Evolutionary conservation across 352 stramenopile species (phyloP), one percentile per base, ranked within the genome.

Genomic region (Phytophthora podocarpi): DNA sequence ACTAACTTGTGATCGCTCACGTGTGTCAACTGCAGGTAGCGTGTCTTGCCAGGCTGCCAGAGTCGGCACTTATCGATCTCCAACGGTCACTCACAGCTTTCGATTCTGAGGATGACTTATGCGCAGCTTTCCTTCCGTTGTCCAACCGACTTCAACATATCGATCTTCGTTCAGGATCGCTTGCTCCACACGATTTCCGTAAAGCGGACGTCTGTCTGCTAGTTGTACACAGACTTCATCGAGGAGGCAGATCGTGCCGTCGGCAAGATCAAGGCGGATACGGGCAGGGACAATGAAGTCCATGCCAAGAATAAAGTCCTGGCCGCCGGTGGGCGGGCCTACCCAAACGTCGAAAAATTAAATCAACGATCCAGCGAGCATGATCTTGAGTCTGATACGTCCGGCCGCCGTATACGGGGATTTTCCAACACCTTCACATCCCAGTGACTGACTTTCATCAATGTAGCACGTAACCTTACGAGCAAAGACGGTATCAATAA

Each of bases 401-500:
- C 52, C 60, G 11, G 45, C 31, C 15, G 46, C 52, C 12, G 12
- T 36, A 13, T 58, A 68, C 5, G 27, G 13, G 7, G 37, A 42
- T n/a, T n/a, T n/a, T n/a, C n/a, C n/a, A n/a, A n/a, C n/a, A n/a
- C n/a, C n/a, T n/a, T n/a, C n/a, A n/a, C n/a, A n/a, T n/a, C n/a
- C n/a, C 36, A 11, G 26, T 26, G 5, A 15, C 1, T 27, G 24
- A n/a, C 8, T 9, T 43, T 43, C 16, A 12, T 43, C 36, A 26
- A 43, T 43, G 11, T 37, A 37, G 62, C 48, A 59, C 9, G 45
- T 37, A 31, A 56, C 43, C 51, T 62, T 51, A 58, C 45, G 59
- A 58, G 59, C 51, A 63, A 70, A 58, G 53, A 53, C 35, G 28
- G 45, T 53, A 32, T 64, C 48, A 4, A 70, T 2, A 5, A 70